These are phyloP conservation scores for Anacardium occidentale DNA, from an alignment of 345 rosid species.

Conservation along the genomic window DNA sequence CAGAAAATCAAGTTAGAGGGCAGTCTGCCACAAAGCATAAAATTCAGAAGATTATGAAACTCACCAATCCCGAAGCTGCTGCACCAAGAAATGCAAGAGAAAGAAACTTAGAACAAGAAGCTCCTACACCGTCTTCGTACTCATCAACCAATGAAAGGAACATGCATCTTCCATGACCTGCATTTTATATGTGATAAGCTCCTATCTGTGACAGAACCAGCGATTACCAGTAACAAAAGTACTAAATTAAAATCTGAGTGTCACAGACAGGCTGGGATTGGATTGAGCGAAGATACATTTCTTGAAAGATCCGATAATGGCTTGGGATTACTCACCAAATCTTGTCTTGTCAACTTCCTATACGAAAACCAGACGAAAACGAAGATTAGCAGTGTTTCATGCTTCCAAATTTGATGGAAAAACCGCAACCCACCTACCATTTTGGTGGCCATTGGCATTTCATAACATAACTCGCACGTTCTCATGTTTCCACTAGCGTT, in stretches of 20 bases:
- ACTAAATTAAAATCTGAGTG: neutral
- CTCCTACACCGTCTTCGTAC: neutral
- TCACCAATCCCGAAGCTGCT: neutral
- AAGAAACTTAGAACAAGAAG: neutral
- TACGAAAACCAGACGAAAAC: neutral
- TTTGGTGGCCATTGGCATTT: neutral
- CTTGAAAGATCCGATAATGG: slow-evolving; percentile 25
- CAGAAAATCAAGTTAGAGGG: neutral
- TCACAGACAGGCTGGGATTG: slow-evolving; percentile 9
- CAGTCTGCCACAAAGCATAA: neutral
- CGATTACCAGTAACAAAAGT: neutral
- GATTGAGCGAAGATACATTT: neutral
- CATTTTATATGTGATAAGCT: neutral
- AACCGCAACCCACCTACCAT: neutral
- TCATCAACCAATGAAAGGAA: slow-evolving; percentile 8
- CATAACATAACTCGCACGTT: no score
- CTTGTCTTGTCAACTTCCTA: neutral
- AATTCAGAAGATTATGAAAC: neutral
- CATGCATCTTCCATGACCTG: neutral
- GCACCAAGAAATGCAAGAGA: neutral
- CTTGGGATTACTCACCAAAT: slow-evolving; percentile 6
- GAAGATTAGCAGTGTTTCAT: neutral
- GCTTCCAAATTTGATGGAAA: slow-evolving; percentile 9
- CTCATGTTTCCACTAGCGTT: neutral
- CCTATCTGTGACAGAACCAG: neutral